Conservation (phyloP, 441 rosid genomes). For the Erodium texanum region DNA sequence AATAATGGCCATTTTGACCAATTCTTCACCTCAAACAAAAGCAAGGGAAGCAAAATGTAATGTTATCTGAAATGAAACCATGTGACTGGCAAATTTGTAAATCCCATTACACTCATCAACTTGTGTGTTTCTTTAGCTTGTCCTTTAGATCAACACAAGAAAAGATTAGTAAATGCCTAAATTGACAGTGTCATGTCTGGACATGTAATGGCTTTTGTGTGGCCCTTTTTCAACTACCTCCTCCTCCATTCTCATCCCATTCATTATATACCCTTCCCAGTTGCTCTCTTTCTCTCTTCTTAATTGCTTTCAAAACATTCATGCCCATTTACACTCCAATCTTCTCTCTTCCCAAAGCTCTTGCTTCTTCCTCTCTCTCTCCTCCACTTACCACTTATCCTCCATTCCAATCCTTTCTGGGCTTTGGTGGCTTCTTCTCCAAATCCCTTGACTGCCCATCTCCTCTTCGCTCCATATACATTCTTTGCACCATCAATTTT, state of each 20-base stretch:
- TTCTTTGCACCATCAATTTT: no score
- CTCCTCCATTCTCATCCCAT: constrained; percentile 9
- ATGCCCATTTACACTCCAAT: background rate
- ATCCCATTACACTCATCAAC: background rate
- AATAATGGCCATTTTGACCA: background rate
- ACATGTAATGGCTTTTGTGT: constrained; percentile 7
- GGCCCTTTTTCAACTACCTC: constrained; percentile 22
- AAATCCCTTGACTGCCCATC: no score
- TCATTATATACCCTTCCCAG: constrained; percentile 4
- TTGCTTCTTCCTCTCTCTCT: background rate
- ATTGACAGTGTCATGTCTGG: background rate
- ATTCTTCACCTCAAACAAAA: no score
- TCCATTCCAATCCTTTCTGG: background rate
- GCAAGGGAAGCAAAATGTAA: no score
- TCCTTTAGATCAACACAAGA: no score
- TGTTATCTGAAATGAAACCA: background rate
- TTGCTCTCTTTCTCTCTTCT: background rate
- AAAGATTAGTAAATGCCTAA: background rate
- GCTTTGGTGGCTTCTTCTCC: background rate
- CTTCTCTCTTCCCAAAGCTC: background rate
- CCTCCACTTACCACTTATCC: background rate
- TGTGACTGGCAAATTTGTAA: background rate
- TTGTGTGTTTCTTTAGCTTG: no score
- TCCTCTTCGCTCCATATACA: no score
- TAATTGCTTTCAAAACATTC: background rate